Conservation (phyloP, 345 rosid species). For the Salix exigua region DNA sequence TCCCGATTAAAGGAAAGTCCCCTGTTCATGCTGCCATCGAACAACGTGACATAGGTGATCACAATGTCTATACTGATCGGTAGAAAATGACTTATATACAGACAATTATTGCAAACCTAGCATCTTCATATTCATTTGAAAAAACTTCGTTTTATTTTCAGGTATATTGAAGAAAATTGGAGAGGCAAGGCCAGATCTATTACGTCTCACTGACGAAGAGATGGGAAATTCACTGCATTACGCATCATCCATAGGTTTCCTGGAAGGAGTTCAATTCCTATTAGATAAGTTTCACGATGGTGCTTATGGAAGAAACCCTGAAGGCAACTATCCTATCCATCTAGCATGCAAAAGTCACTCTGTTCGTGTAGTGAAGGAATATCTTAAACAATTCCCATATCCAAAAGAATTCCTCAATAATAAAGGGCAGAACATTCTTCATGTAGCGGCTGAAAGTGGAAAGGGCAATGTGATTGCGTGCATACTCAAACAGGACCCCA, state of each 20-base stretch:
- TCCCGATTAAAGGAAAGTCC: neutral
- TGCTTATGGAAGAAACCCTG: neutral
- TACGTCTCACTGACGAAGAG: conserved; percentile 9
- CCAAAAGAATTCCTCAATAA: neutral
- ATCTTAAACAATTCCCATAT: neutral
- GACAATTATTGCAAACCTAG: neutral
- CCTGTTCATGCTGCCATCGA: neutral
- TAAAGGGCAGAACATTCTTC: neutral
- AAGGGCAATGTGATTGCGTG: neutral
- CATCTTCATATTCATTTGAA: neutral
- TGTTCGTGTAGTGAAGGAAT: neutral
- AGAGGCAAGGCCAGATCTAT: conserved; percentile 9
- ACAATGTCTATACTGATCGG: neutral
- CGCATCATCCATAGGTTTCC: conserved; percentile 3
- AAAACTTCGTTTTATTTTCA: neutral
- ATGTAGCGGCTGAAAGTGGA: neutral
- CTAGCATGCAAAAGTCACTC: neutral
- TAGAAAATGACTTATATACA: neutral
- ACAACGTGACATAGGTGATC: neutral
- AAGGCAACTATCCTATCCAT: neutral
- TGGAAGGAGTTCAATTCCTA: neutral
- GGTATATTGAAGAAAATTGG: conserved; percentile 8
- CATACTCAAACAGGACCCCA: neutral
- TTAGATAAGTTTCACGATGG: neutral
- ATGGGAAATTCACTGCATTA: conserved; percentile 8